Conservation (phyloP, 495 filamentous ascomycete genomes). For the Stereocaulon alpinum region DNA sequence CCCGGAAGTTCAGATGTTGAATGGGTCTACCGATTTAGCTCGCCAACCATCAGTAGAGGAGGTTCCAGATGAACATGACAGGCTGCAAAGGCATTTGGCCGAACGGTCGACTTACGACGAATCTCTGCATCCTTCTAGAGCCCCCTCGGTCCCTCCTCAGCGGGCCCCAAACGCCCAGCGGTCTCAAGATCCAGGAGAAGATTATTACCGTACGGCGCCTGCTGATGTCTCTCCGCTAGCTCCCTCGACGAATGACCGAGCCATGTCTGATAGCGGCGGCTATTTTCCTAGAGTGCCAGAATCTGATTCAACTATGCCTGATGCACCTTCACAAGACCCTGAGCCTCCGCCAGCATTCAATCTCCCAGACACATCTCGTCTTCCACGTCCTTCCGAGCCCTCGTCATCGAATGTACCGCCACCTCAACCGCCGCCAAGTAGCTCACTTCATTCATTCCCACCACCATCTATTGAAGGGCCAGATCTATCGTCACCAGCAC, state of each 20-base stretch:
- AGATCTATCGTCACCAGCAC: not conserved
- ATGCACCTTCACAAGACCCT: constrained; percentile 13
- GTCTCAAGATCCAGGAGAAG: constrained; percentile 12
- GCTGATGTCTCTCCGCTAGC: constrained; percentile 33
- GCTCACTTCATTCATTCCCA: constrained; percentile 39
- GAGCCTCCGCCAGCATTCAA: constrained; percentile 21
- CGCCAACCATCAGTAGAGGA: constrained; percentile 50
- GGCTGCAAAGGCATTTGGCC: constrained; percentile 28
- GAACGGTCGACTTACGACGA: constrained; percentile 36
- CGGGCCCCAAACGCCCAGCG: constrained; percentile 26
- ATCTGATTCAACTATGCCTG: constrained; percentile 1
- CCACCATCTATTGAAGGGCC: constrained; percentile 27
- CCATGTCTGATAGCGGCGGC: constrained; percentile 37
- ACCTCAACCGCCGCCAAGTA: constrained; percentile 17
- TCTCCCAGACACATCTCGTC: constrained; percentile 32
- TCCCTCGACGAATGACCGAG: constrained; percentile 21
- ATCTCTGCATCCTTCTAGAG: constrained; percentile 41
- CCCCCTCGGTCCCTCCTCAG: constrained; percentile 29
- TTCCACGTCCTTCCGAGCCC: constrained; percentile 16
- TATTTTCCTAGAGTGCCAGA: constrained; percentile 43
- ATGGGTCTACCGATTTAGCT: constrained; percentile 29
- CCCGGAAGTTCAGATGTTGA: constrained; percentile 49
- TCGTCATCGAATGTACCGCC: constrained; percentile 15
- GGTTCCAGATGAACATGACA: constrained; percentile 38
- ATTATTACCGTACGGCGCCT: constrained; percentile 22